These are phyloP conservation scores for Scedosporium apiospermum DNA, from an alignment of 2,329 filamentous ascomycete species.

Conservation along the genomic window DNA sequence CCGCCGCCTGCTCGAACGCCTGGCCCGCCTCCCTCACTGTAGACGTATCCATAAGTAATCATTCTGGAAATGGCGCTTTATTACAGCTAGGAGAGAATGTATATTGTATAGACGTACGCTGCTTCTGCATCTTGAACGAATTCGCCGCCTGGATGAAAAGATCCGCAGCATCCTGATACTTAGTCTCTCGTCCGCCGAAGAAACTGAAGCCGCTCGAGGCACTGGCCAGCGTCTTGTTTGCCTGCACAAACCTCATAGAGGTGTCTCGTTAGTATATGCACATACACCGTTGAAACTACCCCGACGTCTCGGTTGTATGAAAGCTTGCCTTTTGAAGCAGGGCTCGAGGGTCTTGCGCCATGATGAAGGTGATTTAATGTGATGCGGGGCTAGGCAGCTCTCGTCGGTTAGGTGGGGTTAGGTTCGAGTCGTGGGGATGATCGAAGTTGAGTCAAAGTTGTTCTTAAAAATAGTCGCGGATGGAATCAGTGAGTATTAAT, in stretches of 20 bases:
- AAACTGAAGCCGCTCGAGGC: conserved; percentile 78
- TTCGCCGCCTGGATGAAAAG: conserved; percentile 83
- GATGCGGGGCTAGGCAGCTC: neutral
- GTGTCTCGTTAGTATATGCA: neutral
- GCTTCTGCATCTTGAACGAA: conserved; percentile 80
- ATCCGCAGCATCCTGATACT: conserved; percentile 82
- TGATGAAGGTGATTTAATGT: conserved; percentile 20
- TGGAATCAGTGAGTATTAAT: neutral
- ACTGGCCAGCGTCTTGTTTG: conserved; percentile 70
- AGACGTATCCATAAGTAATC: neutral
- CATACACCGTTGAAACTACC: neutral
- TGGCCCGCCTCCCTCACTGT: conserved; percentile 76
- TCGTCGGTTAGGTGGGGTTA: neutral
- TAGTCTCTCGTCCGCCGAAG: conserved; percentile 79
- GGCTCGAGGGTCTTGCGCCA: conserved; percentile 70
- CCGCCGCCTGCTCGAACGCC: conserved; percentile 79
- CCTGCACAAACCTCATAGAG: conserved; percentile 40
- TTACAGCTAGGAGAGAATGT: too few species aligned
- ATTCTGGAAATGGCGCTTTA: neutral
- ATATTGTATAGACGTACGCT: conserved; percentile 44
- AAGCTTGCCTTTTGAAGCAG: conserved; percentile 63
- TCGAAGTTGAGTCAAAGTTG: neutral
- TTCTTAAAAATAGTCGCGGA: neutral
- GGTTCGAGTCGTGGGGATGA: neutral
- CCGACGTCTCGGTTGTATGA: neutral